phyloP scores from a whole-genome alignment of 305 asterid genomes.

The Fraxinus albicans region DNA sequence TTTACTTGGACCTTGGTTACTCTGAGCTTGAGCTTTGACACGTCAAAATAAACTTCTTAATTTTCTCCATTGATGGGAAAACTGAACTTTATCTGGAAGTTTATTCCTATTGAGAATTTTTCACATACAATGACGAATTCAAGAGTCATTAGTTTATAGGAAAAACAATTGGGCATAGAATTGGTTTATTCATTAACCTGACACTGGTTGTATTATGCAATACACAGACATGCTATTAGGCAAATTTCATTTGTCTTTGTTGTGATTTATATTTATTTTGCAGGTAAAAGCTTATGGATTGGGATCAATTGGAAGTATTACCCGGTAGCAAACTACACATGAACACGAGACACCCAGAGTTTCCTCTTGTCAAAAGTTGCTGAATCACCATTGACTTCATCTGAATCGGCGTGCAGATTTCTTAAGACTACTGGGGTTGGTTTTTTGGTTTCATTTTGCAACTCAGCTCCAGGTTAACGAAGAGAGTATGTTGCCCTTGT shows the following conservation, averaged over 20 bases:
- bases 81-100: neutral
- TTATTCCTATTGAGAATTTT: neutral
- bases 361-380: neutral
- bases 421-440: neutral
- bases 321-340: neutral
- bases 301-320: neutral
- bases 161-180: neutral
- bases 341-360: neutral
- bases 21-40: neutral
- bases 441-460: neutral
- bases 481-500: neutral
- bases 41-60: neutral
- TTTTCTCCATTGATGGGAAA: slow-evolving; percentile 5
- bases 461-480: neutral
- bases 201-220: neutral
- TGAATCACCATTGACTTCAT: neutral
- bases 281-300: neutral
- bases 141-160: neutral
- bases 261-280: slow-evolving; percentile 3
- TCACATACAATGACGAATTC: neutral
- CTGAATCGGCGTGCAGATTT: neutral
- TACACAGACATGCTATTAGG: neutral
- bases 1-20: neutral
- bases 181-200: neutral
- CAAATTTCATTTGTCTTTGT: neutral